Evolutionary conservation across 2,329 filamentous ascomycete genomes (phyloP), one percentile per base, ranked within the genome.

Genomic region (Trichoderma sp.): DNA sequence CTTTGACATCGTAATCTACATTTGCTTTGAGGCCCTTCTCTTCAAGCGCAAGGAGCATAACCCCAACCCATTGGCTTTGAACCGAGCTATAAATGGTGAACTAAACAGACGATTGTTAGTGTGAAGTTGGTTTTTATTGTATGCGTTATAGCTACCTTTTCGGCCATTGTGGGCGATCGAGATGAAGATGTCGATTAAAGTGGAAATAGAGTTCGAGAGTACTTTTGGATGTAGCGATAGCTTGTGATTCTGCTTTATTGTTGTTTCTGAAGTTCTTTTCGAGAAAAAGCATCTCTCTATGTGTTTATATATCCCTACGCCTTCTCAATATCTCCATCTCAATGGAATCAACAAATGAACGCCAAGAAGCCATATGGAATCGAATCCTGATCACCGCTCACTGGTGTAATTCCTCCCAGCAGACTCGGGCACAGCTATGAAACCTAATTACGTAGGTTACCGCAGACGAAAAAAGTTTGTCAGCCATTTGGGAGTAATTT

Each of bases 1-100:
- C 66, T 21, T 77, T 56, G 1, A 77, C 31, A 18, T 77, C 21
- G 31, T 78, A 79, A 24, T 79, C 78, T 38, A 60, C 56, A n/a
- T 75, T 11, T 9, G 27, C 62, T 35, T 59, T 69, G 62, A 79
- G 76, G 12, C 77, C 77, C 18, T 79, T 79, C 53, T 78, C 74
- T 12, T 71, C 68, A 8, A 79, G 35, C 6, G 76, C 74, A 53
- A 79, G 76, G 27, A 75, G 76, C 8, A 71, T 69, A 14, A 77
- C 76, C 21, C 78, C 78, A 2, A 77, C 78, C 78, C 77, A 79
- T 31, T 79, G 78, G 1, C 76, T 78, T 24, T 75, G 77, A 38
- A 63, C 62, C 31, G 77, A 79, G 2, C 76, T n/a, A 21, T 59
- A 69, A 29, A 69, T 35, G 29, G 66, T 69, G 27, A 69, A 69